Evolutionary conservation across 345 rosid genomes (phyloP).

Genomic region (Turritis glabra): DNA sequence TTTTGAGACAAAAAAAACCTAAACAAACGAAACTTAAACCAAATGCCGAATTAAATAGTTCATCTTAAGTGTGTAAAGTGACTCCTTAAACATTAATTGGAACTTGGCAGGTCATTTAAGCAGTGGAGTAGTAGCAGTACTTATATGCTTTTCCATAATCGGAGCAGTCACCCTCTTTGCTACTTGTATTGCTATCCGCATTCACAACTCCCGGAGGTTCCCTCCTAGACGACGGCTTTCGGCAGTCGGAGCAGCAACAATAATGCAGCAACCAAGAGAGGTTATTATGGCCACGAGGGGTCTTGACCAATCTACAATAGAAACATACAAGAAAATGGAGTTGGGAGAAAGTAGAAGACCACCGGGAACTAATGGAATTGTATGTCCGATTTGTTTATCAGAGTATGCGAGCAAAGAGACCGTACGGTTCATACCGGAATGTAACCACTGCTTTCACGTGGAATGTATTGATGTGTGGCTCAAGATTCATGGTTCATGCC

Average conservation of each 20-base stretch:
- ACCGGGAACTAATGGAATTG: conserved; percentile 50
- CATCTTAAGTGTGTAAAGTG: too few species aligned
- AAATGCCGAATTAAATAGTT: too few species aligned
- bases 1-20: too few species aligned
- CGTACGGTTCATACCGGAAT: conserved; percentile 56
- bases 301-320: conserved; percentile 65
- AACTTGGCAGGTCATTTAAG: conserved; percentile 34
- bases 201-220: conserved; percentile 26
- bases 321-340: conserved; percentile 61
- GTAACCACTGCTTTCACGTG: conserved; percentile 67
- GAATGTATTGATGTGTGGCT: conserved; percentile 74
- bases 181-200: conserved; percentile 39
- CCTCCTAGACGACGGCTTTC: too few species aligned
- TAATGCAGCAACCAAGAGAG: conserved; percentile 35
- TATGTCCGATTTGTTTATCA: conserved; percentile 65
- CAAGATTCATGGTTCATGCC: conserved; percentile 51
- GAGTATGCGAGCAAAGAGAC: conserved; percentile 56
- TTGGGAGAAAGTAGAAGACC: conserved; percentile 62
- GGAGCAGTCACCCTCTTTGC: conserved; percentile 43
- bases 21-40: too few species aligned
- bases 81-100: too few species aligned
- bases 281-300: conserved; percentile 35
- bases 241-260: background rate
- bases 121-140: too few species aligned
- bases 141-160: too few species aligned